Base-by-base conservation (phyloP, 163 green algal genomes). In the Chlamydomonas reinhardtii region DNA sequence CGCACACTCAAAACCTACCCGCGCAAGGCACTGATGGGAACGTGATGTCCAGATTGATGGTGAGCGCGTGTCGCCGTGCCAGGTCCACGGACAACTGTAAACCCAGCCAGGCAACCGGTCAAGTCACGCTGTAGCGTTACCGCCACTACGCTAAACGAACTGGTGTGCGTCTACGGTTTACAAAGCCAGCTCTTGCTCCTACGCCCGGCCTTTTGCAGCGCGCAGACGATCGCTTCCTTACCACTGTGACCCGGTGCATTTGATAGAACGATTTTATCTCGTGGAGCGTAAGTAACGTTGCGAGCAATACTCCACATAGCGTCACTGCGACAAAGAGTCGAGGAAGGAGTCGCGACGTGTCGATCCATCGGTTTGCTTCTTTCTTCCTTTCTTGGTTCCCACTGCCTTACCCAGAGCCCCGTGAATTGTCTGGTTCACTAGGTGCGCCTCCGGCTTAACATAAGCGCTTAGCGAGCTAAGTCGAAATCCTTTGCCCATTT, bases 1-100 rank as follows among this genome's bases (percentile, higher is more conserved):
- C 48, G 48, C 48, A 56, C 48, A 22, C 20, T 9, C 20, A 22
- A 22, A 32, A 68, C 66, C 17, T n/a, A 93, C 91, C 91, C 83
- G 91, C 91, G 48, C 91, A 94, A 25, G 91, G 91, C 3, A 93
- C 62, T 3, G 83, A 52, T 32, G 90, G 88, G 69, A 94, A 94
- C 19, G 61, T 89, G 48, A 94, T 84, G 82, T 93, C 91, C 3
- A 94, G 56, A 34, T 90, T 90, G 54, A 94, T 92, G 8, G 69
- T 71, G n/a, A 94, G 64, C 31, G 84, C 82, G 56, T 90, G 85
- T 8, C 89, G 48, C 31, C 85, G 64, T 2, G 86, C 82, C 8
- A 88, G 27, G 82, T 92, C 89, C 15, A 92, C 89, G 11, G 79
- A 85, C 89, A 92, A 85, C 89, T 92, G 88, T 65, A 12, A n/a